Evolutionary conservation across 108 stramenopile species (phyloP).

Genomic region (Pseudonitzschia pungens): DNA sequence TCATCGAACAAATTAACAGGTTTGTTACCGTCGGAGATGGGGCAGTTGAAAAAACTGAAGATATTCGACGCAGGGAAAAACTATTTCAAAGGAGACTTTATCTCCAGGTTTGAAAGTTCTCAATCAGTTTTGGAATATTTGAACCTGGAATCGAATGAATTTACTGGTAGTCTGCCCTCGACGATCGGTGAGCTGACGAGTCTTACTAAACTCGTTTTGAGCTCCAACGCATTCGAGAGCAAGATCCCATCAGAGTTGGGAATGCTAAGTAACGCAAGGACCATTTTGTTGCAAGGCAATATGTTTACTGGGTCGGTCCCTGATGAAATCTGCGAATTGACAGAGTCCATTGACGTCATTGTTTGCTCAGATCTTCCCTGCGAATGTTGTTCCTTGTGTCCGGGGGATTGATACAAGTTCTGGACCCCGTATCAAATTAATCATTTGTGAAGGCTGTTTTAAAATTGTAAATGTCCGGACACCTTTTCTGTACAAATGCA

Average conservation of each 20-base stretch:
- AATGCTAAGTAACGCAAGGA: slow-evolving; percentile 32
- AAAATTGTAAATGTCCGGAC: too few relatives aligned
- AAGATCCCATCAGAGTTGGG: slow-evolving; percentile 55
- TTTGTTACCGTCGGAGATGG: slow-evolving; percentile 46
- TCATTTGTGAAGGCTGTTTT: too few relatives aligned
- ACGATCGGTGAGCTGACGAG: slow-evolving; percentile 40
- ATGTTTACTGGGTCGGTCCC: slow-evolving; percentile 41
- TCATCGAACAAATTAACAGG: slow-evolving; percentile 50
- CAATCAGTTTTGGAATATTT: slow-evolving; percentile 37
- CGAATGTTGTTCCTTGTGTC: background rate
- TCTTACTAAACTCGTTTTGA: slow-evolving; percentile 6
- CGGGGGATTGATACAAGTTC: background rate
- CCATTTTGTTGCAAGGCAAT: slow-evolving; percentile 42
- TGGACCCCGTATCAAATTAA: too few relatives aligned
- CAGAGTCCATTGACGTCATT: background rate
- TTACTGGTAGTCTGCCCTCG: slow-evolving; percentile 44
- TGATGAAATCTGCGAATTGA: slow-evolving; percentile 34
- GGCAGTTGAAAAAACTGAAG: slow-evolving; percentile 23
- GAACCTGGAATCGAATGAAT: slow-evolving; percentile 38
- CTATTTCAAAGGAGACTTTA: slow-evolving; percentile 18
- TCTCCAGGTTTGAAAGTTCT: slow-evolving; percentile 6
- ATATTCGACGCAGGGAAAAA: slow-evolving; percentile 17
- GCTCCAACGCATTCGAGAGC: slow-evolving; percentile 43
- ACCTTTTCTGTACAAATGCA: too few relatives aligned
- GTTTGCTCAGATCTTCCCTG: background rate